Conservation (phyloP, 1,139 yeast species). For the Suhomyces yuchorum region DNA sequence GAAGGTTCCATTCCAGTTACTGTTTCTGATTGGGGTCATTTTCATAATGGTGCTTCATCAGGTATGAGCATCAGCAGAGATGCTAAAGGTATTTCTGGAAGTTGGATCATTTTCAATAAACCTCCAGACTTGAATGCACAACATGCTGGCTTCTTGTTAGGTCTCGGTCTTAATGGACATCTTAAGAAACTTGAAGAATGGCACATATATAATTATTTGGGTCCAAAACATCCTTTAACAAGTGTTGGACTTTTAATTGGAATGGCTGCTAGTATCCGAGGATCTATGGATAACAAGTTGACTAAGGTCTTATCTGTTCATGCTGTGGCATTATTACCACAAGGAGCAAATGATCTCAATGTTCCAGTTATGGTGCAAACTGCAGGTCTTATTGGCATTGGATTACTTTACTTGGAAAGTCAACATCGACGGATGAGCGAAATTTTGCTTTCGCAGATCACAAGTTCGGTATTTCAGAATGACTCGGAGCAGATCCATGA, state of each 20-base stretch:
- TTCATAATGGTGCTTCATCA: conserved; percentile 89
- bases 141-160: conserved; percentile 94
- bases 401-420: conserved; percentile 74
- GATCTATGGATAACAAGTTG: conserved; percentile 82
- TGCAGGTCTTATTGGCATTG: conserved; percentile 90
- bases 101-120: conserved; percentile 89
- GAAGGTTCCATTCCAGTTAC: conserved; percentile 54
- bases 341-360: conserved; percentile 87
- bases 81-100: conserved; percentile 76
- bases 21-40: conserved; percentile 77
- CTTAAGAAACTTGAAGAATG: conserved; percentile 84
- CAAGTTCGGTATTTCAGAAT: conserved; percentile 56
- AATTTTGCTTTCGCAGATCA: conserved; percentile 67
- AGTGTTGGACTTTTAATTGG: conserved; percentile 89
- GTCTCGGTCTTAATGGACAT: conserved; percentile 91
- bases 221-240: conserved; percentile 84
- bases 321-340: conserved; percentile 86
- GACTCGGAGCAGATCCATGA: conserved; percentile 66
- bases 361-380: conserved; percentile 84
- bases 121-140: conserved; percentile 73
- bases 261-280: conserved; percentile 85
- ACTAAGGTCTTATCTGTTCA: conserved; percentile 93
- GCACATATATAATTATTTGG: conserved; percentile 92
- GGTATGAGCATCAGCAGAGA: conserved; percentile 76
- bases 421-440: conserved; percentile 90